Conservation (phyloP, 495 filamentous ascomycete species). For the Parachaetomium inaequale region DNA sequence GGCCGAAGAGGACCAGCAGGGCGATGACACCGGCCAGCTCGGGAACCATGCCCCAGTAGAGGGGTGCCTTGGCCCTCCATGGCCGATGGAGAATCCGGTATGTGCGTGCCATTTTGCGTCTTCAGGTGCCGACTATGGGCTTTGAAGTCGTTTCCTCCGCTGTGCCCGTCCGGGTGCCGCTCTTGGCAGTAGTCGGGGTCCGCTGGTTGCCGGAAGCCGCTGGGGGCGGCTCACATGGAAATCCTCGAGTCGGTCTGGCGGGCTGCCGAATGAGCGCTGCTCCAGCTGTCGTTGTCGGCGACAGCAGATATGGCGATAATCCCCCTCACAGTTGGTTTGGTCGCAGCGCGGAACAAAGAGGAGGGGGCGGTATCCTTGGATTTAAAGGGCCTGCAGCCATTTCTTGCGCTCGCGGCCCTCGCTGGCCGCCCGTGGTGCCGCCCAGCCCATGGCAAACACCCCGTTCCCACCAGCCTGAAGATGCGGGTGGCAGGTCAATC, state of each 20-base stretch:
- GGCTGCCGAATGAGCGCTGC: background rate
- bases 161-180: background rate
- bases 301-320: background rate
- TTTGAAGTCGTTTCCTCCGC: background rate
- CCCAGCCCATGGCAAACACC: slow-evolving; percentile 19
- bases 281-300: background rate
- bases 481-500: slow-evolving; percentile 31
- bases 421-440: slow-evolving; percentile 19
- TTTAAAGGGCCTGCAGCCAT: slow-evolving; percentile 4
- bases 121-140: background rate
- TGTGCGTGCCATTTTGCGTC: slow-evolving; percentile 28
- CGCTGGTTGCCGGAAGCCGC: slow-evolving; percentile 4
- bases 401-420: slow-evolving; percentile 6
- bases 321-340: background rate
- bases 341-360: background rate
- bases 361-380: slow-evolving; percentile 15
- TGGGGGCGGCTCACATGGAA: slow-evolving; percentile 7
- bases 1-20: slow-evolving; percentile 72
- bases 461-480: slow-evolving; percentile 29
- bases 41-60: slow-evolving; percentile 62
- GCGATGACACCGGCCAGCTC: slow-evolving; percentile 69
- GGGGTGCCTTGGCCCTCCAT: slow-evolving; percentile 63
- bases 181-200: slow-evolving; percentile 9
- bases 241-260: background rate
- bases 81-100: slow-evolving; percentile 47